Conservation (phyloP, 805 yeast species). For the Lipomyces starkeyi region DNA sequence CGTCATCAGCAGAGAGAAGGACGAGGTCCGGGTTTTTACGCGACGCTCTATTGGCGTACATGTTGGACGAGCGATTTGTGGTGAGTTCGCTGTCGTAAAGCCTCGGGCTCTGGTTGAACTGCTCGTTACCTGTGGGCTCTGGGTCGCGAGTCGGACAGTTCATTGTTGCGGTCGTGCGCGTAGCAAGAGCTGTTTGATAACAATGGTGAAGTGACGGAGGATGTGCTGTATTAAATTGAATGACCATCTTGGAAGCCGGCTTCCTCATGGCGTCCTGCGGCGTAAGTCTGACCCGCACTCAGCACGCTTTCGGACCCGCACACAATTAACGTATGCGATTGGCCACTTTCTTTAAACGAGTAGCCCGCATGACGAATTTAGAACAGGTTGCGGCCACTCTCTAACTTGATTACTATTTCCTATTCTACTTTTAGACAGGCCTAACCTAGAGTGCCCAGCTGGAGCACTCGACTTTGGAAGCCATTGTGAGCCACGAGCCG, state of each 20-base stretch:
- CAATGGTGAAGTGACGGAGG: not conserved
- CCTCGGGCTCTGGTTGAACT: slow-evolving; percentile 42
- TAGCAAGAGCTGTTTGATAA: not conserved
- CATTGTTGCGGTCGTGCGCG: slow-evolving; percentile 24
- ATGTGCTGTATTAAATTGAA: not conserved
- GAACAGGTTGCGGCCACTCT: not conserved
- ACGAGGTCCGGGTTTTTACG: slow-evolving; percentile 15
- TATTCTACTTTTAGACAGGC: too few species aligned
- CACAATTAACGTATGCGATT: too few species aligned
- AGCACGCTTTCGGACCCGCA: not conserved
- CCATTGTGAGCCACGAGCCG: too few species aligned
- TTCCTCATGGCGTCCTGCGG: not conserved
- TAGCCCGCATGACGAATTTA: too few species aligned
- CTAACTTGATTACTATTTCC: not conserved
- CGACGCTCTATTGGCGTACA: slow-evolving; percentile 15
- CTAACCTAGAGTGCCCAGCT: not conserved
- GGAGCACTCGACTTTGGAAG: too few species aligned
- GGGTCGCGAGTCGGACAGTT: slow-evolving; percentile 45
- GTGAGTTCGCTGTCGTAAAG: slow-evolving; percentile 37
- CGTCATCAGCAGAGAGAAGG: slow-evolving; percentile 7
- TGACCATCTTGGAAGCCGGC: not conserved
- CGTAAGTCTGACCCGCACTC: not conserved
- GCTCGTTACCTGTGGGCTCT: slow-evolving; percentile 40
- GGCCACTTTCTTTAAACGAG: too few species aligned
- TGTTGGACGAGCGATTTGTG: slow-evolving; percentile 36